phyloP scores from a whole-genome alignment of 306 rosid species.

The Vicia faba region DNA sequence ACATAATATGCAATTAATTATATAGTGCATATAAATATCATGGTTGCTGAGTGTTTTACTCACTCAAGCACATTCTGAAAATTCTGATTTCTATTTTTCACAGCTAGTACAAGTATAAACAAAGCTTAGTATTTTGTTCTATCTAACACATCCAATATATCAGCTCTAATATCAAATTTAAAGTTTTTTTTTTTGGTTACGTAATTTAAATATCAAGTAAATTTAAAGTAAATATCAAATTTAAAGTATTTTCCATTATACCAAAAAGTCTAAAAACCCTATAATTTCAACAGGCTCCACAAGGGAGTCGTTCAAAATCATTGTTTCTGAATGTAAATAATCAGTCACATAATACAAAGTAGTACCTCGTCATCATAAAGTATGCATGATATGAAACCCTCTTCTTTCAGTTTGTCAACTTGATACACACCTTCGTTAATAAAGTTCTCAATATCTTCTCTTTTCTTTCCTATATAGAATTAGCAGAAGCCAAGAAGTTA shows the following conservation, averaged over 20 bases:
- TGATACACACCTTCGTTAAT: slow-evolving; percentile 83
- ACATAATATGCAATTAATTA: too few relatives aligned
- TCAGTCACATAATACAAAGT: slow-evolving; percentile 30
- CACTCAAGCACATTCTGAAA: too few relatives aligned
- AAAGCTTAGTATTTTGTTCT: neutral
- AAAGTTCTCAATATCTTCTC: slow-evolving; percentile 73
- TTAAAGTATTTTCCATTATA: neutral
- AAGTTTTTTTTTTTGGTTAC: too few relatives aligned
- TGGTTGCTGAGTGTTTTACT: too few relatives aligned
- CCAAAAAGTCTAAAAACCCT: slow-evolving; percentile 7
- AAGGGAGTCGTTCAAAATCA: neutral
- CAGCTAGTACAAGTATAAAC: neutral
- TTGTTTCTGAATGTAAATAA: slow-evolving; percentile 8
- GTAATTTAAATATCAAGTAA: too few relatives aligned
- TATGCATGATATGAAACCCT: slow-evolving; percentile 83
- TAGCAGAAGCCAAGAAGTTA: slow-evolving; percentile 34
- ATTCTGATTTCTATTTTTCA: too few relatives aligned
- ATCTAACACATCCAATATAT: neutral
- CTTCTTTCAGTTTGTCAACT: slow-evolving; percentile 81
- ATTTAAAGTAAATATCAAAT: neutral
- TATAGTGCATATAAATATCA: too few relatives aligned
- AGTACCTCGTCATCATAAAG: slow-evolving; percentile 91
- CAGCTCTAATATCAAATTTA: too few relatives aligned
- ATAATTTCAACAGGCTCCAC: neutral
- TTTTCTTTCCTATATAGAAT: slow-evolving; percentile 62